A percentile compares a stretch with the other conserved stretches of the same genome.
Evolutionary conservation across 208 protist species (phyloP).

Genomic region (Leishmania amazonensis): DNA sequence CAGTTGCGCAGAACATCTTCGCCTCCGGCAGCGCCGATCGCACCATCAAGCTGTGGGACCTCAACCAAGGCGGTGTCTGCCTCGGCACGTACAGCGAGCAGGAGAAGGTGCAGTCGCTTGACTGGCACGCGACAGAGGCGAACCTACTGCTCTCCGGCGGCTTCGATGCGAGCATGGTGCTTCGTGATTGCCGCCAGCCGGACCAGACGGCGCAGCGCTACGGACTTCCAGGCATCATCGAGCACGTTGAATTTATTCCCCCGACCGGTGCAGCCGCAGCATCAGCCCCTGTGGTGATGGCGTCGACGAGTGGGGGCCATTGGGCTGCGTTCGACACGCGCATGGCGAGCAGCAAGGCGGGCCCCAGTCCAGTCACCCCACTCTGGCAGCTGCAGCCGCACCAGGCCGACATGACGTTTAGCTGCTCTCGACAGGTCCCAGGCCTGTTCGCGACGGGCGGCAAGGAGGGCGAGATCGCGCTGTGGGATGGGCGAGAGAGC

Average conservation of each 20-base stretch:
- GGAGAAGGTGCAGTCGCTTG: constrained; percentile 92
- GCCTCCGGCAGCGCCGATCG: constrained; percentile 94
- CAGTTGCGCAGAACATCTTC: constrained; percentile 89
- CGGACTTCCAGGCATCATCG: constrained; percentile 52
- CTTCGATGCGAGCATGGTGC: constrained; percentile 74
- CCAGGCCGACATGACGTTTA: constrained; percentile 72
- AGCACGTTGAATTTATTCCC: constrained; percentile 76
- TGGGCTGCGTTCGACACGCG: constrained; percentile 82
- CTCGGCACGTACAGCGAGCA: constrained; percentile 91
- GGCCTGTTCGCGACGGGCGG: constrained; percentile 90
- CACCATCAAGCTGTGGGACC: constrained; percentile 97
- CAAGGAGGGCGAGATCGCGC: constrained; percentile 81
- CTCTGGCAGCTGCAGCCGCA: constrained; percentile 75
- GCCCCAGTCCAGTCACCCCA: constrained; percentile 9
- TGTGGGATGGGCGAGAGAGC: constrained; percentile 82
- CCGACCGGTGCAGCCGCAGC: constrained; percentile 13
- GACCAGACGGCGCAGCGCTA: constrained; percentile 63
- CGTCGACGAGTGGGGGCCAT: constrained; percentile 66
- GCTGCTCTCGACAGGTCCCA: constrained; percentile 66
- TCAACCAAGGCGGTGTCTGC: constrained; percentile 74
- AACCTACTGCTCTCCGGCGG: constrained; percentile 87
- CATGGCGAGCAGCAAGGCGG: constrained; percentile 21
- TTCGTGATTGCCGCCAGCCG: constrained; percentile 86
- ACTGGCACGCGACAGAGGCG: constrained; percentile 88
- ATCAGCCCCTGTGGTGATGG: constrained; percentile 44